Conservation (phyloP, 108 stramenopile species). For the Mediolabrus comicus region DNA sequence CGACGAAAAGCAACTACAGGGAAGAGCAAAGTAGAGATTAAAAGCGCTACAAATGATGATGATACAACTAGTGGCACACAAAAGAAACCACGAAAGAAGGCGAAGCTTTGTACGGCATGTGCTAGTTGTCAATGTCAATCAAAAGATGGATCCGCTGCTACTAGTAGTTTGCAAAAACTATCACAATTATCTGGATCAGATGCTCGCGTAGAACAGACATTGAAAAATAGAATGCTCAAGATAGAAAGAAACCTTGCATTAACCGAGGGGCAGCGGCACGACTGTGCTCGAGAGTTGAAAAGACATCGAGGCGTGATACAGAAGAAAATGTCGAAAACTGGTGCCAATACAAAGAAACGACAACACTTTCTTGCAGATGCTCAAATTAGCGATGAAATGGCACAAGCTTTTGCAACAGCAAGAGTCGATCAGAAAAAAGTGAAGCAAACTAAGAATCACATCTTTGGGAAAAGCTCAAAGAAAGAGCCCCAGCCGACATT, state of each 20-base stretch:
- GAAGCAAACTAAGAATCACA: not conserved
- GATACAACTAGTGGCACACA: not conserved
- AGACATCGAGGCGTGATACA: conserved; percentile 27
- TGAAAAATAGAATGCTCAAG: conserved; percentile 28
- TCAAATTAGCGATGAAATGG: conserved; percentile 14
- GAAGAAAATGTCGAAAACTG: conserved; percentile 17
- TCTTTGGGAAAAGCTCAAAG: conserved; percentile 21
- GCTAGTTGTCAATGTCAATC: conserved; percentile 26
- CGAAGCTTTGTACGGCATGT: conserved; percentile 28
- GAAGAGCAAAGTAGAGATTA: not conserved
- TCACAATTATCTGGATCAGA: conserved; percentile 21
- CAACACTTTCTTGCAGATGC: conserved; percentile 34
- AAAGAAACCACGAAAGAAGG: not conserved
- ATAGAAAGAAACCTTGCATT: conserved; percentile 33
- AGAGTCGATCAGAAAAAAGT: conserved; percentile 7
- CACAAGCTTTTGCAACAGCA: not conserved
- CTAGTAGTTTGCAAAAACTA: conserved; percentile 7
- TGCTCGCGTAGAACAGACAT: conserved; percentile 33
- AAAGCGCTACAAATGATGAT: not conserved
- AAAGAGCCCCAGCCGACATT: conserved; percentile 25
- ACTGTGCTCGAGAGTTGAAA: conserved; percentile 27
- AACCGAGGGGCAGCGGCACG: conserved; percentile 21
- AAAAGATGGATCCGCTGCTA: conserved; percentile 16
- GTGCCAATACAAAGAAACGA: not conserved
- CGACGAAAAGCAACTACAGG: not conserved